These are phyloP conservation scores for Neofusicoccum sp. DNA, from an alignment of 2,329 filamentous ascomycete genomes.

Conservation along the genomic window DNA sequence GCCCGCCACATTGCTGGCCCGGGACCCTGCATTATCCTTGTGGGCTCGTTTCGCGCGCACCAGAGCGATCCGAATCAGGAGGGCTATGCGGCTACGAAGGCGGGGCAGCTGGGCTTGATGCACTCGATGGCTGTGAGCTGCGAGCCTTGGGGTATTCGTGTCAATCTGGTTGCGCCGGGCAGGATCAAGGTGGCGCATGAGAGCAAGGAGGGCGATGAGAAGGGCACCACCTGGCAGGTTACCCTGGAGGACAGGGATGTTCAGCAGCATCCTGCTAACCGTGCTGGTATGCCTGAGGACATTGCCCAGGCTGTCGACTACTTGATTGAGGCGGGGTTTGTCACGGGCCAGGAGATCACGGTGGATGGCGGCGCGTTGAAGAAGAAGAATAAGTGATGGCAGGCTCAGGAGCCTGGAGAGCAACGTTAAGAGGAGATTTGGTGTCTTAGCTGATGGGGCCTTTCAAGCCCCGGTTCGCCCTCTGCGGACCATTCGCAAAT, in stretches of 20 bases:
- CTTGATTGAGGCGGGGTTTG: slow-evolving; percentile 39
- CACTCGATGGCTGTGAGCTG: slow-evolving; percentile 39
- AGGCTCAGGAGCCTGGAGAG: no score
- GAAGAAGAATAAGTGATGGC: slow-evolving; percentile 28
- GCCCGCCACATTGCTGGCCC: slow-evolving; percentile 24
- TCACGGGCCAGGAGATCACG: slow-evolving; percentile 38
- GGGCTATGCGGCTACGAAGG: slow-evolving; percentile 46
- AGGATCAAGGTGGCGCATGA: slow-evolving; percentile 50
- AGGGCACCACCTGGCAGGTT: slow-evolving; percentile 38
- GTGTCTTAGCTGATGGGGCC: no score
- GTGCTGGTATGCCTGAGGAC: slow-evolving; percentile 47
- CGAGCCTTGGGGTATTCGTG: slow-evolving; percentile 30
- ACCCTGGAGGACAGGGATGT: slow-evolving; percentile 41
- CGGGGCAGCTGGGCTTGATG: slow-evolving; percentile 37
- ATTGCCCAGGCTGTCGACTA: slow-evolving; percentile 46
- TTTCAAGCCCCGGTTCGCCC: no score
- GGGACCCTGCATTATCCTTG: slow-evolving; percentile 48
- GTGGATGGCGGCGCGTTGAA: slow-evolving; percentile 38
- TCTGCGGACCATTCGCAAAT: no score
- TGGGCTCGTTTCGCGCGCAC: slow-evolving; percentile 48
- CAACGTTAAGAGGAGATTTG: no score
- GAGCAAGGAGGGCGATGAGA: slow-evolving; percentile 45
- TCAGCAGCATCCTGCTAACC: slow-evolving; percentile 43
- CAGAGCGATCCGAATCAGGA: slow-evolving; percentile 50
- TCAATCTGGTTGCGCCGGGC: slow-evolving; percentile 43